Evolutionary conservation across 1,284 basidiomycete genomes (phyloP), one percentile per base, ranked within the genome.

Genomic region (Rhodotorula sp.): DNA sequence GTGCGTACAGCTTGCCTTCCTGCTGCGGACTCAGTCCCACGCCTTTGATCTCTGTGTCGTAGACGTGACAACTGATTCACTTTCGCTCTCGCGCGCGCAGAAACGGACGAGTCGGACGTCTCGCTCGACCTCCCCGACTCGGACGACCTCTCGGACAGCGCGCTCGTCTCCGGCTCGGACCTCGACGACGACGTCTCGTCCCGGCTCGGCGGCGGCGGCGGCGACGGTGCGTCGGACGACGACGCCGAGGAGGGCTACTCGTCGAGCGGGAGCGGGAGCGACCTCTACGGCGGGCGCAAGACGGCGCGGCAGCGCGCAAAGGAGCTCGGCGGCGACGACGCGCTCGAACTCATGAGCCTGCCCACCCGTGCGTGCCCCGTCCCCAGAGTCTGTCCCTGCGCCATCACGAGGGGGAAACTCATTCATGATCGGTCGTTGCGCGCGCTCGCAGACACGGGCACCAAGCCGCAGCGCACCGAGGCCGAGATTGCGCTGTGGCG

Each of bases 221-320:
- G 17, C 7, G 68, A 59, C 19, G 23, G 19, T 21, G 56, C 42
- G 19, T 54, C 44, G 9, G 57, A 60, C 25, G 66, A 70, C 10
- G 69, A 45, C 17, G 49, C 61, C 58, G 61, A 58, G 53, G 57
- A 66, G 23, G 58, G 41, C 21, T 52, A 59, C 52, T n/a, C 34
- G n/a, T 14, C 13, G 64, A 64, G 52, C 42, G 59, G 45, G n/a
- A 67, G 66, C 42, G 58, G 52, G 42, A 45, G 63, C 49, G 61
- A 64, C 45, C n/a, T 61, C 48, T 72, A 68, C 19, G 70, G 70
- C 17, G 70, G 70, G 34, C 55, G 70, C 17, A 72, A 72, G 49
- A 76, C 74, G 34, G 74, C 74, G 50, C 53, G 74, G 46, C 74
- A 76, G 57, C 46, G 70, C 25, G 74, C 74, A 12, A 72, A 72